Conservation (phyloP, 495 filamentous ascomycete genomes). For the Penicillium dipodomyicola region DNA sequence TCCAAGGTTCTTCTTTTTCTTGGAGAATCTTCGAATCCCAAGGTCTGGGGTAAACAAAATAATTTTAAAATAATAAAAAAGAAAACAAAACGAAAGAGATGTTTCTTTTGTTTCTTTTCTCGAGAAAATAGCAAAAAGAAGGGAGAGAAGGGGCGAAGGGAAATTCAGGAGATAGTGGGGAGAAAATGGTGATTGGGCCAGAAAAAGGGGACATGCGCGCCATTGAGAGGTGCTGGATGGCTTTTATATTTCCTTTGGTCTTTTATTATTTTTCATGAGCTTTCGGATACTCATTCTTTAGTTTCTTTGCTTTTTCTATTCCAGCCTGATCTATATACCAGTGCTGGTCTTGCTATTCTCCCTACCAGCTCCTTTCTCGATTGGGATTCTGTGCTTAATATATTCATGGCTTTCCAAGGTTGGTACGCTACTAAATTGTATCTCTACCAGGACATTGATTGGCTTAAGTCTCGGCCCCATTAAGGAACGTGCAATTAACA, state of each 20-base stretch:
- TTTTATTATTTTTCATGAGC: not conserved
- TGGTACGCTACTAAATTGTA: conserved; percentile 22
- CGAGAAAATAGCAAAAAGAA: not conserved
- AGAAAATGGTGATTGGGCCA: conserved; percentile 14
- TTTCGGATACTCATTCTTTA: not conserved
- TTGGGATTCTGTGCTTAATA: conserved; percentile 11
- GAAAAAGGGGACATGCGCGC: conserved; percentile 12
- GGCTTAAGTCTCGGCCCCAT: conserved; percentile 8
- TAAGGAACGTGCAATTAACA: conserved; percentile 5
- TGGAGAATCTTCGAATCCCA: not conserved
- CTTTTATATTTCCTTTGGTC: not conserved
- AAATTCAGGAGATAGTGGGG: conserved; percentile 21
- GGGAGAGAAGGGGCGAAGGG: conserved; percentile 11
- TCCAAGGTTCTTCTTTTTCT: not conserved
- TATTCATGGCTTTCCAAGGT: conserved; percentile 9
- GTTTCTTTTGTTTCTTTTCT: not conserved
- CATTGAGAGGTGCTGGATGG: not conserved
- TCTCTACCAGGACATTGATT: conserved; percentile 13
- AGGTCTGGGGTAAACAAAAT: conserved; percentile 2
- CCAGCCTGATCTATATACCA: not conserved
- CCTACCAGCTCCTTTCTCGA: not conserved
- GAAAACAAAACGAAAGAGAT: not conserved
- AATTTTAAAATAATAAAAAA: not conserved
- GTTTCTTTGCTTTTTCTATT: not conserved
- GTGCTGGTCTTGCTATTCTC: not conserved